Conservation (phyloP, 495 filamentous ascomycete genomes). For the Penicillium macrosclerotiorum region DNA sequence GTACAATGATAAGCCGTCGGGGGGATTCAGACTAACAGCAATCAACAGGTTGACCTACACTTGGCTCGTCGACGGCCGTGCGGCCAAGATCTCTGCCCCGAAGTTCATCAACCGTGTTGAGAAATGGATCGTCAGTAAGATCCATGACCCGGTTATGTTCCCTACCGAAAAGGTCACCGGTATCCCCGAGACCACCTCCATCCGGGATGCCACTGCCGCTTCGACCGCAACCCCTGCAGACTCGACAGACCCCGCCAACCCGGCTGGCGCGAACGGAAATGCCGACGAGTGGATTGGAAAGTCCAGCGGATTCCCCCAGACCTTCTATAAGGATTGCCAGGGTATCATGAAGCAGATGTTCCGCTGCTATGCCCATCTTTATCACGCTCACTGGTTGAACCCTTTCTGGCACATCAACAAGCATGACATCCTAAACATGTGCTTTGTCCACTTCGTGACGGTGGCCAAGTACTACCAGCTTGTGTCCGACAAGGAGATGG, state of each 20-base stretch:
- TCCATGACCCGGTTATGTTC: constrained; percentile 81
- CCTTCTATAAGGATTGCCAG: constrained; percentile 81
- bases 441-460: constrained; percentile 89
- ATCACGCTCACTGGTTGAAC: constrained; percentile 78
- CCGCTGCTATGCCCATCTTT: constrained; percentile 89
- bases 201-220: constrained; percentile 58
- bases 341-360: constrained; percentile 97
- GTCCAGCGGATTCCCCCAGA: constrained; percentile 80
- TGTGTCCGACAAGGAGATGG: constrained; percentile 77
- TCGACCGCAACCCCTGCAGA: constrained; percentile 44
- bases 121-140: constrained; percentile 90
- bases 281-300: constrained; percentile 80
- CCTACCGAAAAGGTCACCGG: constrained; percentile 68
- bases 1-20: constrained; percentile 4
- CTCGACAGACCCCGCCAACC: constrained; percentile 45
- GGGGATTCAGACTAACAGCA: constrained; percentile 10
- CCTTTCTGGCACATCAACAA: constrained; percentile 82
- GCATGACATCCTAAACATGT: constrained; percentile 87
- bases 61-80: constrained; percentile 62
- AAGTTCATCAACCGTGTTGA: constrained; percentile 92
- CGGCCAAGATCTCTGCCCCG: constrained; percentile 67
- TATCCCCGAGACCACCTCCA: constrained; percentile 55
- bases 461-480: constrained; percentile 83
- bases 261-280: constrained; percentile 33
- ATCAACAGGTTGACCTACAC: constrained; percentile 77